A percentile compares a stretch with the other conserved stretches of the same genome.
Evolutionary conservation across 2,329 filamentous ascomycete genomes (phyloP).

Genomic region (Bertia moriformis): DNA sequence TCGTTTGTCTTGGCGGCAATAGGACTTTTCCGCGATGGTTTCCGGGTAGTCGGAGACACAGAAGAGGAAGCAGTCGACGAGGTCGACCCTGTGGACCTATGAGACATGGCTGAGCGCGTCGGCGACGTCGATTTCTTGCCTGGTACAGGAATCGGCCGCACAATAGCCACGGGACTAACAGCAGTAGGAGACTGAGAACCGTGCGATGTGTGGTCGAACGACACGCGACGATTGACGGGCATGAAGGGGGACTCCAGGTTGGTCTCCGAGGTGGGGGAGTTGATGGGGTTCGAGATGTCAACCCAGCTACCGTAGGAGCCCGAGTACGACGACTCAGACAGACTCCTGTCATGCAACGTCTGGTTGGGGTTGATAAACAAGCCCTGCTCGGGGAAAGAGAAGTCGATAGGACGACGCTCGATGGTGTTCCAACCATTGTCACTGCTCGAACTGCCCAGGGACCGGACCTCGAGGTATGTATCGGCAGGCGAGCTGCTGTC

Average conservation of each 20-base stretch:
- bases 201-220: constrained; percentile 15
- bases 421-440: constrained; percentile 49
- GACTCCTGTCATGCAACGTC: constrained; percentile 46
- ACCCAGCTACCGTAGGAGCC: constrained; percentile 44
- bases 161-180: constrained; percentile 33
- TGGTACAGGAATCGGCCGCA: constrained; percentile 30
- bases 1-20: constrained; percentile 72
- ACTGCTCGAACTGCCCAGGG: constrained; percentile 42
- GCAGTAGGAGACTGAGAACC: constrained; percentile 23
- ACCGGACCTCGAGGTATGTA: constrained; percentile 45
- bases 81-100: no score
- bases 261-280: constrained; percentile 43
- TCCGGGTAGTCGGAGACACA: neutral
- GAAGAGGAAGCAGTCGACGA: neutral
- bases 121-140: constrained; percentile 4
- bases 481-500: constrained; percentile 40
- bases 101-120: neutral
- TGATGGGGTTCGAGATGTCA: constrained; percentile 37
- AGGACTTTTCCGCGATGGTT: constrained; percentile 51
- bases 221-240: constrained; percentile 11
- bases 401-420: constrained; percentile 39
- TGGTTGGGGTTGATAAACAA: constrained; percentile 49
- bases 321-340: constrained; percentile 44
- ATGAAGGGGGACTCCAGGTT: constrained; percentile 19
- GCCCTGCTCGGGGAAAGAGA: constrained; percentile 28